A percentile compares a stretch with the other conserved stretches of the same genome.
These are phyloP conservation scores for Leccinum variabile DNA, from an alignment of 1,284 basidiomycete species.

Conservation along the genomic window DNA sequence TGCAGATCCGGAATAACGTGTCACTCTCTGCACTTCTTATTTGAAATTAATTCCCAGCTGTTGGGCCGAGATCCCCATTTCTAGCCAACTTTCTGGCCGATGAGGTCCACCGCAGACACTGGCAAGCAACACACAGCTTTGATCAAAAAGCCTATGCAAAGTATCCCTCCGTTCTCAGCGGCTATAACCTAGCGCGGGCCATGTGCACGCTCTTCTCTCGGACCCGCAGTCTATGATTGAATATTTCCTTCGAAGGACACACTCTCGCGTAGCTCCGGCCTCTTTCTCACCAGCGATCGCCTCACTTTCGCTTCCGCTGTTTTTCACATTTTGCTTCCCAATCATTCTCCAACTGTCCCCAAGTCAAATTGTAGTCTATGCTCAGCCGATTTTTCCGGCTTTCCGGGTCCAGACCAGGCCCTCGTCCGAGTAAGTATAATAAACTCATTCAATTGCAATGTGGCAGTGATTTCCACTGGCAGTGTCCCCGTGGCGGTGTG, in stretches of 20 bases:
- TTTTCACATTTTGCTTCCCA: constrained; percentile 7
- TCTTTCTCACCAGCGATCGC: constrained; percentile 7
- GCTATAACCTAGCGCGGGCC: background rate
- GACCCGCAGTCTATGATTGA: constrained; percentile 23
- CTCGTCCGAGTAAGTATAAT: background rate
- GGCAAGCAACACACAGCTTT: constrained; percentile 4
- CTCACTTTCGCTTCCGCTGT: constrained; percentile 22
- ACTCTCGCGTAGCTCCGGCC: constrained; percentile 2
- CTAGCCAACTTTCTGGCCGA: background rate
- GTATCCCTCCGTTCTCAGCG: background rate
- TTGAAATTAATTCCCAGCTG: constrained; percentile 27
- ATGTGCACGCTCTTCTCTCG: constrained; percentile 13
- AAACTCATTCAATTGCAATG: background rate
- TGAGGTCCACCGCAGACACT: background rate
- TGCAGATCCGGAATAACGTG: constrained; percentile 37
- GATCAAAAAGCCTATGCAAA: constrained; percentile 24
- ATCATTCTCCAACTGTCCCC: constrained; percentile 21
- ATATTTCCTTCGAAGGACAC: constrained; percentile 22
- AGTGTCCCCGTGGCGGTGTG: constrained; percentile 16
- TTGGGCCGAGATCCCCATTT: constrained; percentile 10
- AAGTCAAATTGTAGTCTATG: background rate
- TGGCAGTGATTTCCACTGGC: constrained; percentile 16
- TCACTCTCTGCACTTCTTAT: constrained; percentile 32
- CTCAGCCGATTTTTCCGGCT: background rate
- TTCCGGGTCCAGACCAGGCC: background rate